A percentile compares a stretch with the other conserved stretches of the same genome.
Conservation (phyloP, 495 filamentous ascomycete species). For the Sphaerosporella brunnea region DNA sequence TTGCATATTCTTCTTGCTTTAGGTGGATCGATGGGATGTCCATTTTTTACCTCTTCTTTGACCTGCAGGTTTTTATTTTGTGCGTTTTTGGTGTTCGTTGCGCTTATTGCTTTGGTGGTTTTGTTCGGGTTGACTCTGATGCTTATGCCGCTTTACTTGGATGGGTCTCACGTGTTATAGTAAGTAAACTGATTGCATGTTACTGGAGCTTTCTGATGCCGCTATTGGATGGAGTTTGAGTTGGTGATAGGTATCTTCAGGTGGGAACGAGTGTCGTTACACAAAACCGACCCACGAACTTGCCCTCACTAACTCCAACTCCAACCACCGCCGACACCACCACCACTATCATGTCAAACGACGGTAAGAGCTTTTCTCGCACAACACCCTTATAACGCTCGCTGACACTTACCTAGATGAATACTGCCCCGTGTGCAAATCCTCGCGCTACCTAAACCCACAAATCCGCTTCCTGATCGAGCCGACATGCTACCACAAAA, state of each 20-base stretch:
- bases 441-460: slow-evolving; percentile 80
- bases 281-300: too few relatives aligned
- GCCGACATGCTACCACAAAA: slow-evolving; percentile 95
- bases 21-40: not conserved
- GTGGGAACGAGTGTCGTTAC: too few relatives aligned
- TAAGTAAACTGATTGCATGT: too few relatives aligned
- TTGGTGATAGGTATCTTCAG: too few relatives aligned
- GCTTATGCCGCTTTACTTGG: not conserved
- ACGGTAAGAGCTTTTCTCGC: not conserved
- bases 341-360: not conserved
- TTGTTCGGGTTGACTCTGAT: not conserved
- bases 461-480: slow-evolving; percentile 90
- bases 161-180: too few relatives aligned
- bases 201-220: too few relatives aligned
- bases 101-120: not conserved
- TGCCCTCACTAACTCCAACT: too few relatives aligned
- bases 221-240: too few relatives aligned
- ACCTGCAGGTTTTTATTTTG: not conserved
- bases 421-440: slow-evolving; percentile 93
- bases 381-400: not conserved
- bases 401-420: slow-evolving; percentile 34
- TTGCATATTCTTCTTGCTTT: too few relatives aligned
- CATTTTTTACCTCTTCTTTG: not conserved
- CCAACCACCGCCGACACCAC: too few relatives aligned
- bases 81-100: not conserved